Evolutionary conservation across 176 grass and related monocot species (phyloP).

Genomic region (Themeda triandra): DNA sequence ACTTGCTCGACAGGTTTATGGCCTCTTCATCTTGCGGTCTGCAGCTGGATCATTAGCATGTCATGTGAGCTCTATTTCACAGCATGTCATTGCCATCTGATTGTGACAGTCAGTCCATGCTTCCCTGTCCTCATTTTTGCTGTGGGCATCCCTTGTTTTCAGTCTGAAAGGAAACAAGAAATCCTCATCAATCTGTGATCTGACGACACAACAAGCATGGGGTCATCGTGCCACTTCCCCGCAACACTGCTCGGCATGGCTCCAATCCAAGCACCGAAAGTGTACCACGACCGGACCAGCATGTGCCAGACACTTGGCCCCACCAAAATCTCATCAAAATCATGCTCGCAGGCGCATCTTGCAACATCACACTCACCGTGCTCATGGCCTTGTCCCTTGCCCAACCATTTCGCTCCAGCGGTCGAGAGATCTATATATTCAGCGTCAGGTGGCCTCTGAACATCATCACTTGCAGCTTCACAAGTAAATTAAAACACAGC

Average conservation of each 20-base stretch:
- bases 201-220: not conserved
- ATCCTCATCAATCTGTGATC: no score
- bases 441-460: not conserved
- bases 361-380: not conserved
- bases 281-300: not conserved
- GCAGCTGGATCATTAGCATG: not conserved
- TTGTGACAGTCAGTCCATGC: not conserved
- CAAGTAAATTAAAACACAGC: not conserved
- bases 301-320: not conserved
- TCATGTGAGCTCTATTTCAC: constrained; percentile 4
- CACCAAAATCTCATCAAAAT: not conserved
- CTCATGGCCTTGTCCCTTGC: constrained; percentile 9
- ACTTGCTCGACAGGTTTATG: constrained; percentile 18
- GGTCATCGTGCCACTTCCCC: not conserved
- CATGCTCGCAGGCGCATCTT: not conserved
- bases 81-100: not conserved
- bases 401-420: not conserved
- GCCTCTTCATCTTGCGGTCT: not conserved
- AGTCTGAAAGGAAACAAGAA: not conserved
- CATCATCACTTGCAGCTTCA: not conserved
- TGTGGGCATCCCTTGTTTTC: not conserved
- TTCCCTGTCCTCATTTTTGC: not conserved
- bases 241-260: not conserved
- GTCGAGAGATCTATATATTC: constrained; percentile 8
- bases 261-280: not conserved